Conservation (phyloP, 140 eudicot species). For the Ambrosia hybrid region DNA sequence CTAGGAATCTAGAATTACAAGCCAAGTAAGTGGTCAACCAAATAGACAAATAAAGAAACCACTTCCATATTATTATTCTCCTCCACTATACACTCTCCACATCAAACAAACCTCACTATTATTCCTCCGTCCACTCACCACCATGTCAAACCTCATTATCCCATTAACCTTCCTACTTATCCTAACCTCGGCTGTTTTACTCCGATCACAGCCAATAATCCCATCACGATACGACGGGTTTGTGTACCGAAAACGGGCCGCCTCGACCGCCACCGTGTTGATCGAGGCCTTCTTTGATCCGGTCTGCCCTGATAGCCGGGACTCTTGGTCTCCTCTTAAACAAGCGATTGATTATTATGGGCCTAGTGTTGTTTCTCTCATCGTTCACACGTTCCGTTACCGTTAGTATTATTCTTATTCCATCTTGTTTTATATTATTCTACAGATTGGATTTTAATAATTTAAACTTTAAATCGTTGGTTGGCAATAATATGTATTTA, state of each 20-base stretch:
- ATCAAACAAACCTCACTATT: not conserved
- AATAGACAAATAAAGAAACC: conserved; percentile 15
- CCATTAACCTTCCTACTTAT: conserved; percentile 7
- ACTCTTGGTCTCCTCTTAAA: conserved; percentile 88
- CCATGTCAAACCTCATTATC: conserved; percentile 12
- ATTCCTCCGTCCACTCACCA: conserved; percentile 4
- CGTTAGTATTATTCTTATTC: conserved; percentile 43
- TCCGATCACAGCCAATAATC: conserved; percentile 34
- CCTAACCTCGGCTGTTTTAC: conserved; percentile 4
- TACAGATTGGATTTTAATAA: too few relatives aligned
- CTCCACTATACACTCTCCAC: not conserved
- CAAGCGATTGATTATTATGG: conserved; percentile 60
- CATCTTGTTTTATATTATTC: too few relatives aligned
- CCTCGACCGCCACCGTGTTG: conserved; percentile 39
- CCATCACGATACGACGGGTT: conserved; percentile 77
- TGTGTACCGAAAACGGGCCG: conserved; percentile 49
- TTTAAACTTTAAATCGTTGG: too few relatives aligned
- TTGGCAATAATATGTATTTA: too few relatives aligned
- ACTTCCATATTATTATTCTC: not conserved
- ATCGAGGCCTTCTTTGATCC: conserved; percentile 93
- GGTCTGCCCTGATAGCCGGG: conserved; percentile 91
- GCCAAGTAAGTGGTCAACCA: conserved; percentile 10
- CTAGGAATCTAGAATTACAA: not conserved
- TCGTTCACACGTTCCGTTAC: conserved; percentile 82
- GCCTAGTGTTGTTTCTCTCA: conserved; percentile 43